Conservation (phyloP, 2,329 filamentous ascomycete genomes). For the Colletotrichum cuscutae region DNA sequence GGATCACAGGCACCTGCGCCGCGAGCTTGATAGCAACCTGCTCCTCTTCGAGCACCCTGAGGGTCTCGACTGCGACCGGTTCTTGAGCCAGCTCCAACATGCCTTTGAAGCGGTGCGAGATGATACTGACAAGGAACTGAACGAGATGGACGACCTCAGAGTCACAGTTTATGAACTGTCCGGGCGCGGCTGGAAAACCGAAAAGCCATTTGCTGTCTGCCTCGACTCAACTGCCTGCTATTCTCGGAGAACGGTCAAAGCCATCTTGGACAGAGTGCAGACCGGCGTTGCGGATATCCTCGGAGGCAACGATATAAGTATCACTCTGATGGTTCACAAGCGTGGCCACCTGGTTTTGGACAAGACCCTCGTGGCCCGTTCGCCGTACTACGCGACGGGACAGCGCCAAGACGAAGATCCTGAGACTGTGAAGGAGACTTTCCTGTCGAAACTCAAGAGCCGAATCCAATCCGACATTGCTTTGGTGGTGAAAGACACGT, state of each 20-base stretch:
- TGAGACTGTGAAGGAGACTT: constrained; percentile 49
- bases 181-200: constrained; percentile 56
- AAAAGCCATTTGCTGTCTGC: constrained; percentile 57
- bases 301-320: constrained; percentile 55
- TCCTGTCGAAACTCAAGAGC: constrained; percentile 54
- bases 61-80: constrained; percentile 55
- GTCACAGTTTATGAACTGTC: constrained; percentile 58
- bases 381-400: constrained; percentile 32
- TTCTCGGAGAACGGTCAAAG: constrained; percentile 56
- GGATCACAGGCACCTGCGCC: constrained; percentile 55
- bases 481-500: constrained; percentile 62
- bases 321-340: constrained; percentile 61
- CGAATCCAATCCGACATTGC: constrained; percentile 60
- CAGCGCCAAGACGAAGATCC: constrained; percentile 41
- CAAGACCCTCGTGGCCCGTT: constrained; percentile 55
- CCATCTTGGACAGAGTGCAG: constrained; percentile 62
- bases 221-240: constrained; percentile 54
- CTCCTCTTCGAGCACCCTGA: constrained; percentile 57
- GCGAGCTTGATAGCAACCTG: constrained; percentile 54
- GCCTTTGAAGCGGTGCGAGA: constrained; percentile 51
- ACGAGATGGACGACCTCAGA: constrained; percentile 58
- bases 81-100: constrained; percentile 51
- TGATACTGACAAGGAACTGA: constrained; percentile 53
- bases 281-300: constrained; percentile 61
- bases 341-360: constrained; percentile 64